Percentiles rank a stretch among this genome's conserved stretches.
phyloP scores from a whole-genome alignment of 2,329 filamentous ascomycete genomes.

The Colletotrichum sidae region DNA sequence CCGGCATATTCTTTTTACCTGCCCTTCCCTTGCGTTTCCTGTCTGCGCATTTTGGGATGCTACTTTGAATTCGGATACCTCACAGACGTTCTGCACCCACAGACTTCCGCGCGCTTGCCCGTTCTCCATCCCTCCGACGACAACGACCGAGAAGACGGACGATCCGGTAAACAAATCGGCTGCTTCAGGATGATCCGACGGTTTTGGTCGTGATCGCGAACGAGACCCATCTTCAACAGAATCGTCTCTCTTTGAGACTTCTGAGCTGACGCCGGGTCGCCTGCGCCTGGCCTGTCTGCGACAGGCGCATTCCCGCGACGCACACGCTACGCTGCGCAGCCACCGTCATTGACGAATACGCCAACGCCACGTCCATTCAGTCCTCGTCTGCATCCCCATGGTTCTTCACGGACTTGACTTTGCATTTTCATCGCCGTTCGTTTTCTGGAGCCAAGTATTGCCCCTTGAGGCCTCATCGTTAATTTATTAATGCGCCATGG shows the following conservation, averaged over 20 bases:
- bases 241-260: not conserved
- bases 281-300: conserved; percentile 22
- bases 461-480: not conserved
- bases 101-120: conserved; percentile 17
- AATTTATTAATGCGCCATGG: conserved; percentile 42
- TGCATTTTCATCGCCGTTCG: not conserved
- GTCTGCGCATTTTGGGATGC: conserved; percentile 24
- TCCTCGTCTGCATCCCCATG: no score
- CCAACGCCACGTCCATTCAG: not conserved
- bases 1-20: not conserved
- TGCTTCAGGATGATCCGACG: conserved; percentile 13
- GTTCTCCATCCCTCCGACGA: conserved; percentile 24
- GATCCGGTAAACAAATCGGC: conserved; percentile 9
- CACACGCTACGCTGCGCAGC: conserved; percentile 37
- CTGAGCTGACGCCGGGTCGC: conserved; percentile 27
- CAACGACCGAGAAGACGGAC: not conserved
- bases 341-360: conserved; percentile 37
- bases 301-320: conserved; percentile 38
- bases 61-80: conserved; percentile 26
- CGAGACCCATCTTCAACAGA: not conserved
- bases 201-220: conserved; percentile 5
- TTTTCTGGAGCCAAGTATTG: not conserved
- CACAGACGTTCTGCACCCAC: conserved; percentile 34
- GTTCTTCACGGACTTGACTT: conserved; percentile 12
- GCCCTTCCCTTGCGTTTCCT: conserved; percentile 8